Conservation (phyloP, 2,329 filamentous ascomycete genomes). For the Fusarium secorum region DNA sequence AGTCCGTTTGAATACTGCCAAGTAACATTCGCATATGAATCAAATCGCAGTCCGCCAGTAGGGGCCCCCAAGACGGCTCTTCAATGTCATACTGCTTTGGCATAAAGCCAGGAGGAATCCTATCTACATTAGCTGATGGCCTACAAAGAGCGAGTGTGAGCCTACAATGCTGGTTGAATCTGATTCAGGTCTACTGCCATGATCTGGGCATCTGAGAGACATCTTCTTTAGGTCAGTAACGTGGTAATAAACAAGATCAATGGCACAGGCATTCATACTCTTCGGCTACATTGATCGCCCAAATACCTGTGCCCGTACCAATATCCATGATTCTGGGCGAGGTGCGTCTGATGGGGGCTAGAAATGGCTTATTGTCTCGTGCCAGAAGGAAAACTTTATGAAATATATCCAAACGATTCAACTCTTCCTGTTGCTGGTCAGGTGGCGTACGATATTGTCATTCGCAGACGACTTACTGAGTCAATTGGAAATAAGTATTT, state of each 20-base stretch:
- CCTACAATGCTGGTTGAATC: conserved; percentile 52
- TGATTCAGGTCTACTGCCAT: conserved; percentile 52
- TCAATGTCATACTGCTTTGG: conserved; percentile 77
- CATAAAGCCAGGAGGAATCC: conserved; percentile 69
- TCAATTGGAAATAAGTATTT: conserved; percentile 83
- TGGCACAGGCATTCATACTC: conserved; percentile 62
- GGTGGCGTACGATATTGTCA: not conserved
- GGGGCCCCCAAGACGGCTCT: conserved; percentile 65
- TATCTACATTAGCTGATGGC: conserved; percentile 47
- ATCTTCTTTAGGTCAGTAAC: conserved; percentile 25
- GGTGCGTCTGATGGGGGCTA: conserved; percentile 25
- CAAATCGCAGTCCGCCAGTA: conserved; percentile 71
- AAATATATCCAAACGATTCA: conserved; percentile 81
- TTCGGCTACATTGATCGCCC: conserved; percentile 84
- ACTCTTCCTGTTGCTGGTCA: conserved; percentile 64
- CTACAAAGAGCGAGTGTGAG: not conserved
- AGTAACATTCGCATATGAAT: conserved; percentile 83
- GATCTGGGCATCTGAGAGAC: conserved; percentile 41
- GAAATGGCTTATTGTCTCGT: conserved; percentile 55
- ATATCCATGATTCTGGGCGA: conserved; percentile 65
- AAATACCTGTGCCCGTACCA: conserved; percentile 89
- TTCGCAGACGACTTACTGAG: conserved; percentile 59
- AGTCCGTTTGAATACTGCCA: conserved; percentile 73
- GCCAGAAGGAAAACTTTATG: conserved; percentile 78
- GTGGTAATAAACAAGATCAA: not conserved